Evolutionary conservation across 768 basidiomycete species (phyloP).

Genomic region (Crepidotus variabilis): DNA sequence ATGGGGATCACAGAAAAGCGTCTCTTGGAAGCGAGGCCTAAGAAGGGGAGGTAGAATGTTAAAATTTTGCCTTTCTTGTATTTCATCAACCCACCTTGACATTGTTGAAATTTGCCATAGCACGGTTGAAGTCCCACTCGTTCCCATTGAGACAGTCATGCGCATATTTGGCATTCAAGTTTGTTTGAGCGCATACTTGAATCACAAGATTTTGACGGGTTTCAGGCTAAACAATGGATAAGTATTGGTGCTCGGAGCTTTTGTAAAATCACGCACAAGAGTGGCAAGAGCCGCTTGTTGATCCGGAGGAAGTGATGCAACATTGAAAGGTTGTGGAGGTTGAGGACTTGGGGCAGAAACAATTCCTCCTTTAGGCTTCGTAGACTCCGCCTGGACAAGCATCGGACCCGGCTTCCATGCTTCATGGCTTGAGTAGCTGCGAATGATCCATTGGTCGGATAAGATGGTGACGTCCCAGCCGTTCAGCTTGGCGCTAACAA

Average conservation of each 20-base stretch:
- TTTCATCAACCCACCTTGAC: constrained; percentile 63
- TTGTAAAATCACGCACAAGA: constrained; percentile 45
- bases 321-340: constrained; percentile 17
- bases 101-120: constrained; percentile 81
- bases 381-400: constrained; percentile 55
- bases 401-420: constrained; percentile 78
- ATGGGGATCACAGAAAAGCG: constrained; percentile 39
- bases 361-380: constrained; percentile 17
- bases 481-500: constrained; percentile 60
- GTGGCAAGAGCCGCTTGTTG: constrained; percentile 49
- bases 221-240: constrained; percentile 47
- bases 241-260: neutral
- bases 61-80: constrained; percentile 2
- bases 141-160: constrained; percentile 85
- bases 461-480: constrained; percentile 92
- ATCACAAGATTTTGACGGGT: constrained; percentile 67
- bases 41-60: constrained; percentile 19
- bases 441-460: constrained; percentile 83
- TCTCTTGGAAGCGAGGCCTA: constrained; percentile 51
- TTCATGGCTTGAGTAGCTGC: constrained; percentile 78
- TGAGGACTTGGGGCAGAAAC: constrained; percentile 6
- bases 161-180: constrained; percentile 75
- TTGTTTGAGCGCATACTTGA: constrained; percentile 68
- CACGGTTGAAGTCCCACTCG: constrained; percentile 78
- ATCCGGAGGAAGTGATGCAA: constrained; percentile 31